Base-by-base conservation (phyloP, 1,284 basidiomycete species). In the Sphagnurus paluster region DNA sequence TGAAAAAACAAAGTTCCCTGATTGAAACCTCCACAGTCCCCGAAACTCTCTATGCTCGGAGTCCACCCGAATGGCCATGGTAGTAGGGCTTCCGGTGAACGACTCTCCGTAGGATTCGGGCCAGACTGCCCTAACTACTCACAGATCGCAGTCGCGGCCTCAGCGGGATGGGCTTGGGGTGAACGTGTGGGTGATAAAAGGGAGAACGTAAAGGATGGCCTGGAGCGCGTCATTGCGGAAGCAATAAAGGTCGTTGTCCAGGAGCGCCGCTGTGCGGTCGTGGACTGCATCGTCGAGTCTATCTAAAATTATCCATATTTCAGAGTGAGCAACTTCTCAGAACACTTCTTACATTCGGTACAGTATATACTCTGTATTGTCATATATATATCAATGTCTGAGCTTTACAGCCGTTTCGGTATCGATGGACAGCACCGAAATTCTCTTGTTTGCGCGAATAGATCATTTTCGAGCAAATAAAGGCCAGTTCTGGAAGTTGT, bases 131-230 rank as follows among this genome's bases (percentile, higher is more conserved):
- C 84, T 0, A 80, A 87, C 55, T 81, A 80, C 54, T 64, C 78
- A 0, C 70, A 74, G 42, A 79, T 84, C 36, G 85, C 84, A 0
- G 75, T 77, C 9, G 84, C 84, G 1, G 79, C 80, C 0, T 74
- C 74, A 13, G 75, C 75, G 7, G 82, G 83, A 0, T 84, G 81
- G 63, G 81, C 78, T 2, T 87, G 82, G 82, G 77, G 75, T 0
- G 65, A 64, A 39, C 72, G 74, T 9, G 67, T 85, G 17, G 69
- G 65, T 13, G 40, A 35, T 54, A 56, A 49, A 2, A 26, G 36
- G 3, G 43, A 47, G 21, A 46, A 39, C 10, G 49, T 58, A 11
- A 56, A 68, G 26, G 63, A 57, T 3, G 66, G 72, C 19, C 48
- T 84, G 17, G 63, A 70, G 35, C 55, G 56, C 14, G 65, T 67